phyloP scores from a whole-genome alignment of 2,329 filamentous ascomycete species.

The Alternaria sp. region DNA sequence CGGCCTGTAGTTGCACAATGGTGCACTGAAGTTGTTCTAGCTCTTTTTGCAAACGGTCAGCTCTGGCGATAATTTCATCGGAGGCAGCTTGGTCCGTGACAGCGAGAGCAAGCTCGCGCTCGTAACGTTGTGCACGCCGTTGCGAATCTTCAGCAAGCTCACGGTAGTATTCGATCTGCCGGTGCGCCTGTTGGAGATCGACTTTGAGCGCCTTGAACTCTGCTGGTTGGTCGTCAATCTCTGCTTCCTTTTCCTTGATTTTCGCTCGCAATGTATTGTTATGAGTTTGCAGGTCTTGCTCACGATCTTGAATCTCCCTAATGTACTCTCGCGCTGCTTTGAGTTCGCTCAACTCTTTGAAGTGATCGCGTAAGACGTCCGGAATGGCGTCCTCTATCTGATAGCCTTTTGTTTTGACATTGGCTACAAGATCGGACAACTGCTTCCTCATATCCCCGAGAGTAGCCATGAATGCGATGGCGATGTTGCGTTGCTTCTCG shows the following conservation, averaged over 20 bases:
- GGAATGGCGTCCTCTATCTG: constrained; percentile 23
- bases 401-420: constrained; percentile 17
- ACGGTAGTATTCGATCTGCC: constrained; percentile 17
- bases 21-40: constrained; percentile 6
- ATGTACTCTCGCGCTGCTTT: constrained; percentile 21
- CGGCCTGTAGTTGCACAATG: constrained; percentile 14
- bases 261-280: constrained; percentile 11
- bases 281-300: constrained; percentile 10
- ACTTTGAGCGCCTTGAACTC: constrained; percentile 20
- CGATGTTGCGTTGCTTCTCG: background rate
- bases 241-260: constrained; percentile 19
- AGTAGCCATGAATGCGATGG: constrained; percentile 10
- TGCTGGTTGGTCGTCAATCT: constrained; percentile 18
- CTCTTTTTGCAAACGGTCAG: constrained; percentile 15
- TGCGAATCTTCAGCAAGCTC: constrained; percentile 7
- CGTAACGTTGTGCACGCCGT: constrained; percentile 19
- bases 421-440: constrained; percentile 15
- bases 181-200: constrained; percentile 24
- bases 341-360: constrained; percentile 16
- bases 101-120: constrained; percentile 10
- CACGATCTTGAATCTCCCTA: constrained; percentile 18
- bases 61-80: constrained; percentile 5
- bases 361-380: constrained; percentile 13
- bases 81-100: constrained; percentile 1
- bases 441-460: constrained; percentile 22